Base-by-base conservation (phyloP, 225 moss, liverwort and hornwort species). In the Anthoceros angustus region DNA sequence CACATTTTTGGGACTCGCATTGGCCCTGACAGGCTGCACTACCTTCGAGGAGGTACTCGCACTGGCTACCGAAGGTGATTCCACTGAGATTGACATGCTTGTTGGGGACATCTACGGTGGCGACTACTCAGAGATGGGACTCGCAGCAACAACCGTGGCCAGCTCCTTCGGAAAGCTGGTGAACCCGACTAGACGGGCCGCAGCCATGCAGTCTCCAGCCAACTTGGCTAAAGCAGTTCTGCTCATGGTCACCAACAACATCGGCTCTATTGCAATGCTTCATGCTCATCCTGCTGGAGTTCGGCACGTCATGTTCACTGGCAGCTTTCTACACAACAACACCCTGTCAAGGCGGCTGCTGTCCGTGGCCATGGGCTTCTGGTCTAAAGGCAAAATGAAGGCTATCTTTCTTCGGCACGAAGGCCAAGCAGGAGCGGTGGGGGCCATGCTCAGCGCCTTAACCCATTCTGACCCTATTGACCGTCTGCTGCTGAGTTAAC, bases 81-180 rank as follows among this genome's bases (percentile, higher is more conserved):
- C 92, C 60, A 86, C 84, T 7, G 74, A 88, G 67, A 79, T 92
- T 70, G 92, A 92, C 67, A 86, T 92, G 88, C 84, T 92, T 15
- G 86, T 92, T 70, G 92, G 88, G 25, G 88, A 92, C 66, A 92
- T 92, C 66, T 88, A 83, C 41, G 92, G 91, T 91, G 76, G 66
- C 67, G 92, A 88, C 77, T 92, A 92, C 68, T 86, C 81, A 6
- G 92, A 92, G 75, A 84, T 92, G 88, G 84, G 83, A 21, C 74
- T 92, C 32, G 92, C 92, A 68, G 86, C 92, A 40, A 92, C 92
- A 25, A 92, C 92, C 0, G 88, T 92, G 55, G 92, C 92, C 61
- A 86, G 92, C 77, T 92, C 92, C 42, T 92, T 92, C 70, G 92
- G 92, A 71, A 92, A 92, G 92, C 75, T 92, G 69, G 92, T 86